Conservation (phyloP, 371 early-diverging fungal species). For the Syncephalastrum sp. region DNA sequence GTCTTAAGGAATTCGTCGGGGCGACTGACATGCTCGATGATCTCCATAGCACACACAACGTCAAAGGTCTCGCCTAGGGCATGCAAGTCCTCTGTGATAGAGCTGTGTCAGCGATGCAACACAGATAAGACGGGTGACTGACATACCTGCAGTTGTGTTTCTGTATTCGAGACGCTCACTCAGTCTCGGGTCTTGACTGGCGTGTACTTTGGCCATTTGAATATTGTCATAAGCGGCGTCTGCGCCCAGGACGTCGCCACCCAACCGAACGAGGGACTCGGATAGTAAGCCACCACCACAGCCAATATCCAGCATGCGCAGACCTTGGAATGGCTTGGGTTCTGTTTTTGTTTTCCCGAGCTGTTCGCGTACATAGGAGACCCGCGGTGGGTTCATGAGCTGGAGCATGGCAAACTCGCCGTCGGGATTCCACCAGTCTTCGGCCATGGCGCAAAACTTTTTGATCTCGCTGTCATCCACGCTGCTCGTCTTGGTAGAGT, state of each 20-base stretch:
- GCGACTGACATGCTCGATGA: slow-evolving; percentile 91
- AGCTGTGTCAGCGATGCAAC: not conserved
- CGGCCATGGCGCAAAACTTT: slow-evolving; percentile 77
- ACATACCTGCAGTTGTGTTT: slow-evolving; percentile 67
- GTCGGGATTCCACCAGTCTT: slow-evolving; percentile 91
- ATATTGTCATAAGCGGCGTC: slow-evolving; percentile 88
- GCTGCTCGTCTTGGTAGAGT: too few relatives aligned
- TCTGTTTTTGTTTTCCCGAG: slow-evolving; percentile 23
- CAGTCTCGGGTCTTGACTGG: slow-evolving; percentile 60
- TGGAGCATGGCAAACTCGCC: slow-evolving; percentile 90
- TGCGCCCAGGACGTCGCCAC: slow-evolving; percentile 76
- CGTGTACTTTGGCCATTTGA: slow-evolving; percentile 76
- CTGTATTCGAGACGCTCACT: slow-evolving; percentile 64
- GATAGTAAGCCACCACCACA: slow-evolving; percentile 93
- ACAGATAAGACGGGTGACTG: not conserved
- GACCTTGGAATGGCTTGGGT: slow-evolving; percentile 56
- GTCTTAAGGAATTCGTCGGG: slow-evolving; percentile 70
- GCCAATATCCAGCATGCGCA: slow-evolving; percentile 86
- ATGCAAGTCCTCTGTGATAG: slow-evolving; percentile 55
- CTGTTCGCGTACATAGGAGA: slow-evolving; percentile 74
- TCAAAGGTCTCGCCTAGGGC: slow-evolving; percentile 68
- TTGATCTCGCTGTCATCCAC: slow-evolving; percentile 75
- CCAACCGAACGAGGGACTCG: slow-evolving; percentile 86
- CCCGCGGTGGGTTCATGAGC: slow-evolving; percentile 84
- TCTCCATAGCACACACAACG: slow-evolving; percentile 85